Evolutionary conservation across 2,329 filamentous ascomycete species (phyloP).

Genomic region (Exserohilum rostratum): DNA sequence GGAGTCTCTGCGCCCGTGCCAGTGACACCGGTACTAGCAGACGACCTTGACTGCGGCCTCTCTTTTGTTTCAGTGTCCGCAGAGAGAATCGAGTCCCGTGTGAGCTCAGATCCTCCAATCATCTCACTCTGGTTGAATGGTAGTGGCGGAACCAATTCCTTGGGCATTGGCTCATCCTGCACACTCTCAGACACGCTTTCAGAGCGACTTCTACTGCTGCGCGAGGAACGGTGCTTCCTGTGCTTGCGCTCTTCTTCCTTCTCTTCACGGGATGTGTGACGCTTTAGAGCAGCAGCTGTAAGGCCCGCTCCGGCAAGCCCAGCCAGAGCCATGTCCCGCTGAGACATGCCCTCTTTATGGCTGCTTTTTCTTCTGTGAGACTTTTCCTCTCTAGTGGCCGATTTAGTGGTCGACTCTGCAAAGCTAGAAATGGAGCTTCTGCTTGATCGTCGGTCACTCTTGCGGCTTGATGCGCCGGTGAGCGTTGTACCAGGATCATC

Average conservation of each 20-base stretch:
- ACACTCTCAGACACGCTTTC: conserved; percentile 60
- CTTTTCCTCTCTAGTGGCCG: conserved; percentile 53
- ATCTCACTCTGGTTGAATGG: conserved; percentile 81
- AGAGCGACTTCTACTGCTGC: conserved; percentile 58
- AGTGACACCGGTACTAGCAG: conserved; percentile 58
- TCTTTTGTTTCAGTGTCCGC: conserved; percentile 69
- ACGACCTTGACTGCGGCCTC: conserved; percentile 64
- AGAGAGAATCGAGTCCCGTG: conserved; percentile 83
- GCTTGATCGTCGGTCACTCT: conserved; percentile 60
- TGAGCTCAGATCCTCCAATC: conserved; percentile 78
- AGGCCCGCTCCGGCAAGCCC: conserved; percentile 61
- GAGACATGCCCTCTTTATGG: conserved; percentile 49
- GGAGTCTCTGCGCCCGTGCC: conserved; percentile 55
- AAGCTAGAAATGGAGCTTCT: conserved; percentile 55
- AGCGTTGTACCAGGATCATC: conserved; percentile 65
- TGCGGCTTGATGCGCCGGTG: conserved; percentile 60
- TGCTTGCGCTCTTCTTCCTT: conserved; percentile 52
- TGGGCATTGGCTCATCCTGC: conserved; percentile 58
- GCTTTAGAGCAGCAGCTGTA: conserved; percentile 66
- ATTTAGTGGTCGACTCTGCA: conserved; percentile 43
- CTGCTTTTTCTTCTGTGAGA: conserved; percentile 59
- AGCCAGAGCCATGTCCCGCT: conserved; percentile 62
- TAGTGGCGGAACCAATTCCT: conserved; percentile 73
- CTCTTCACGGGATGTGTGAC: conserved; percentile 67
- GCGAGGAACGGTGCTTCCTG: conserved; percentile 55